Percentiles rank a stretch among this genome's conserved stretches.
Evolutionary conservation across 2,329 filamentous ascomycete genomes (phyloP).

Genomic region (Aureobasidium subglaciale): DNA sequence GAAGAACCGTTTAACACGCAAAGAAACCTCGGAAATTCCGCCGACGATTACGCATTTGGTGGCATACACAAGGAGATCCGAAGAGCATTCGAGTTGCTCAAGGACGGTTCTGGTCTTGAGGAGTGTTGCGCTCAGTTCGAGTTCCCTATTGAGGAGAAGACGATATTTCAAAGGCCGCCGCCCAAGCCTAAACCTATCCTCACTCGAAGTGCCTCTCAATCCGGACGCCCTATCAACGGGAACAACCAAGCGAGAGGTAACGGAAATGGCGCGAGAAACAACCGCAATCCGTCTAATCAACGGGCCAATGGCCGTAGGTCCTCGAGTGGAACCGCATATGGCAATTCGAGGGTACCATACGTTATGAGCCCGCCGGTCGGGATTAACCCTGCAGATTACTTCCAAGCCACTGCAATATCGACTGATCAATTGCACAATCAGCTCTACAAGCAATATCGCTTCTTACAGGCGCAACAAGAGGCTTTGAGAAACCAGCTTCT

Average conservation of each 20-base stretch:
- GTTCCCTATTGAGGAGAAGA: conserved; percentile 73
- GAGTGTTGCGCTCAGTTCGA: conserved; percentile 83
- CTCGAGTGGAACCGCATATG: conserved; percentile 49
- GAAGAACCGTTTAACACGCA: conserved; percentile 92
- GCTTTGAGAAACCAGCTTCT: conserved; percentile 35
- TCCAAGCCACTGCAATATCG: conserved; percentile 22
- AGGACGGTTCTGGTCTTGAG: conserved; percentile 64
- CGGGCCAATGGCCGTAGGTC: conserved; percentile 47
- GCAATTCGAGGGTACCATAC: conserved; percentile 31
- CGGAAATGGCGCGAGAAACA: conserved; percentile 39
- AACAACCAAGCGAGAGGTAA: conserved; percentile 10
- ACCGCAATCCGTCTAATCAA: conserved; percentile 42
- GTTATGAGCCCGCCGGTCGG: conserved; percentile 38
- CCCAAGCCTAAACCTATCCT: conserved; percentile 51
- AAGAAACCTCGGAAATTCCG: conserved; percentile 90
- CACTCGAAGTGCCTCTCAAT: conserved; percentile 39
- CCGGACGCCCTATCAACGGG: conserved; percentile 41
- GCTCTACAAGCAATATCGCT: conserved; percentile 41
- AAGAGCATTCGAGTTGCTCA: conserved; percentile 76
- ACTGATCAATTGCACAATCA: conserved; percentile 42
- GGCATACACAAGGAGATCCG: conserved; percentile 86
- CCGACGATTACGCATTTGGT: conserved; percentile 87
- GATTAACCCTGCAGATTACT: conserved; percentile 36
- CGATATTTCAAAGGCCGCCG: conserved; percentile 47
- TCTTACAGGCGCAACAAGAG: conserved; percentile 31